Evolutionary conservation across 2,329 filamentous ascomycete genomes (phyloP).

Genomic region (Daldinia sp.): DNA sequence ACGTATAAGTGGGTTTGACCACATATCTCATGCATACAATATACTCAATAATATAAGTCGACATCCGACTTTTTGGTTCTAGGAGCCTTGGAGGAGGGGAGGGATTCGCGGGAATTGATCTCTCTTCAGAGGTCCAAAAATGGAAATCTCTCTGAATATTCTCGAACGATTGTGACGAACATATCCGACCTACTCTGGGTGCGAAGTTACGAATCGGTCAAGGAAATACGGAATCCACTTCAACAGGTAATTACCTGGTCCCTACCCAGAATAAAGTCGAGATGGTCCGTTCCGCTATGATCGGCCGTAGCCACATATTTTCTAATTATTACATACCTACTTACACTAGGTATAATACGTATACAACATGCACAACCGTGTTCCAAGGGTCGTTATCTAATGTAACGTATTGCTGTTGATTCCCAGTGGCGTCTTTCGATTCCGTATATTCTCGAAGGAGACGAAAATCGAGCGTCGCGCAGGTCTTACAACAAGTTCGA

Average conservation of each 20-base stretch:
- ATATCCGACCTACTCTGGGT: not conserved
- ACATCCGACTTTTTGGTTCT: conserved; percentile 4
- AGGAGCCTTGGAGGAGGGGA: not conserved
- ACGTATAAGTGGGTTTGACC: conserved; percentile 13
- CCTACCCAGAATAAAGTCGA: conserved; percentile 20
- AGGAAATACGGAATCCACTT: conserved; percentile 18
- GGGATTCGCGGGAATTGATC: not conserved
- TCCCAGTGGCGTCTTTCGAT: conserved; percentile 19
- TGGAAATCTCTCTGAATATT: conserved; percentile 3
- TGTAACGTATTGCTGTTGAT: conserved; percentile 11
- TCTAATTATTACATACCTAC: conserved; percentile 20
- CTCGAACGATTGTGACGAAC: conserved; percentile 13
- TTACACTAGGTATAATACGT: not conserved
- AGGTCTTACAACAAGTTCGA: not conserved
- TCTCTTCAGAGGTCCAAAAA: not conserved
- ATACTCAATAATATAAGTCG: conserved; percentile 3
- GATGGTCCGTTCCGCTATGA: conserved; percentile 35
- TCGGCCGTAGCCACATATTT: conserved; percentile 30
- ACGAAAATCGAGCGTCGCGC: not conserved
- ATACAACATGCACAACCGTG: conserved; percentile 12
- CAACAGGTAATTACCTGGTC: conserved; percentile 14
- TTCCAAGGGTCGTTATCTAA: conserved; percentile 20
- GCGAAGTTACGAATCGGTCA: not conserved
- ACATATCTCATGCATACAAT: conserved; percentile 14
- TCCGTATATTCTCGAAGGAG: conserved; percentile 13